These are phyloP conservation scores for Stagonosporopsis cucurbitacearum DNA, from an alignment of 2,329 filamentous ascomycete species.

Conservation along the genomic window DNA sequence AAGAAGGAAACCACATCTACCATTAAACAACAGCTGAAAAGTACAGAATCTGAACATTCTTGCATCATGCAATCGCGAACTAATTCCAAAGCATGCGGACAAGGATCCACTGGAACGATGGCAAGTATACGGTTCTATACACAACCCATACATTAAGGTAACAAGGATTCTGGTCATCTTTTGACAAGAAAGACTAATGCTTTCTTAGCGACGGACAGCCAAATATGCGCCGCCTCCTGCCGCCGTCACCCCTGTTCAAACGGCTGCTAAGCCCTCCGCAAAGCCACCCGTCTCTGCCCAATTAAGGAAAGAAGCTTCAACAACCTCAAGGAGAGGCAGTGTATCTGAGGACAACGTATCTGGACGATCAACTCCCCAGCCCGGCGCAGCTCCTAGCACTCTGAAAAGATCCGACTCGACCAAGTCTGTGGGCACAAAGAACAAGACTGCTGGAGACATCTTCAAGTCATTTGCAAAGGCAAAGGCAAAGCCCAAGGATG, in stretches of 20 bases:
- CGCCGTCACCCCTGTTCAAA: conserved; percentile 23
- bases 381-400: conserved; percentile 26
- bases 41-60: conserved; percentile 70
- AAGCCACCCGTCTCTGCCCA: conserved; percentile 27
- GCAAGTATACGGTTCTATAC: conserved; percentile 74
- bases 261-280: conserved; percentile 21
- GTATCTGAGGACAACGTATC: conserved; percentile 46
- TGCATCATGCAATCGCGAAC: conserved; percentile 71
- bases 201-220: conserved; percentile 53
- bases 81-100: conserved; percentile 61
- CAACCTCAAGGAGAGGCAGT: conserved; percentile 29
- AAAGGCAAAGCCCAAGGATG: conserved; percentile 61
- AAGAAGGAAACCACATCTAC: background rate
- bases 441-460: conserved; percentile 64
- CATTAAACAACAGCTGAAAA: conserved; percentile 47
- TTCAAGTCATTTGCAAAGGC: conserved; percentile 81
- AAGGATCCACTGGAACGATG: conserved; percentile 67
- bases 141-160: conserved; percentile 71
- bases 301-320: conserved; percentile 30
- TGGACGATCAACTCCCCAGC: conserved; percentile 43
- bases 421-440: conserved; percentile 62
- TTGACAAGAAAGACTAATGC: conserved; percentile 19
- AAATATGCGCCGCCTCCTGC: conserved; percentile 45
- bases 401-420: conserved; percentile 43
- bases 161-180: background rate